phyloP scores from a whole-genome alignment of 2,329 filamentous ascomycete species.

The Ophiostoma montium region DNA sequence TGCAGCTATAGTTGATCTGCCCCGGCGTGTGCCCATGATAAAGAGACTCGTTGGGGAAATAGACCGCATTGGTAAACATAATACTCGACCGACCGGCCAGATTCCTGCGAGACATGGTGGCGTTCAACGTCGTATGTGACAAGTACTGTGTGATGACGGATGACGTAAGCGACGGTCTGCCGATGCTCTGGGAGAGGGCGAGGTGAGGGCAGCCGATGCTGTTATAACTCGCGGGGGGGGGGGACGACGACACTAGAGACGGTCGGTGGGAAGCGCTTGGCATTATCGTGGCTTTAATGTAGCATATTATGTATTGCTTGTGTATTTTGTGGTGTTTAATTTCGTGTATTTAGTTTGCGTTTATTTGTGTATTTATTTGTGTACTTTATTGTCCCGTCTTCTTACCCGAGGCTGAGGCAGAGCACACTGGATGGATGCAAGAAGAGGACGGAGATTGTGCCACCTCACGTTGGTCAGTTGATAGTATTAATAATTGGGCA shows the following conservation, averaged over 20 bases:
- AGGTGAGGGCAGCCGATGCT: too few relatives aligned
- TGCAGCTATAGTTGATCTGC: constrained; percentile 58
- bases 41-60: constrained; percentile 69
- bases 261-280: too few relatives aligned
- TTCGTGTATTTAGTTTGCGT: neutral
- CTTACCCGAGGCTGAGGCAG: constrained; percentile 5
- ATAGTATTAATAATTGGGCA: neutral
- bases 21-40: constrained; percentile 61
- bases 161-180: too few relatives aligned
- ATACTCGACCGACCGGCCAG: constrained; percentile 32
- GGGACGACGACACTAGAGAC: too few relatives aligned
- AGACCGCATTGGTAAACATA: constrained; percentile 60
- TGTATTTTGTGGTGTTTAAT: neutral
- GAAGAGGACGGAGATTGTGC: constrained; percentile 3
- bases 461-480: constrained; percentile 8
- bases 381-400: neutral
- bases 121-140: neutral
- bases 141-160: too few relatives aligned
- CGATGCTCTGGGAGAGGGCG: too few relatives aligned
- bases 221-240: too few relatives aligned
- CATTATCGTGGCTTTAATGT: too few relatives aligned
- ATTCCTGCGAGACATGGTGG: constrained; percentile 22
- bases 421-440: neutral
- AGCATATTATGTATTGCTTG: neutral
- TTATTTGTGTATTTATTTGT: neutral